Conservation (phyloP, 352 stramenopile species). For the Pythium aphanidermatum region DNA sequence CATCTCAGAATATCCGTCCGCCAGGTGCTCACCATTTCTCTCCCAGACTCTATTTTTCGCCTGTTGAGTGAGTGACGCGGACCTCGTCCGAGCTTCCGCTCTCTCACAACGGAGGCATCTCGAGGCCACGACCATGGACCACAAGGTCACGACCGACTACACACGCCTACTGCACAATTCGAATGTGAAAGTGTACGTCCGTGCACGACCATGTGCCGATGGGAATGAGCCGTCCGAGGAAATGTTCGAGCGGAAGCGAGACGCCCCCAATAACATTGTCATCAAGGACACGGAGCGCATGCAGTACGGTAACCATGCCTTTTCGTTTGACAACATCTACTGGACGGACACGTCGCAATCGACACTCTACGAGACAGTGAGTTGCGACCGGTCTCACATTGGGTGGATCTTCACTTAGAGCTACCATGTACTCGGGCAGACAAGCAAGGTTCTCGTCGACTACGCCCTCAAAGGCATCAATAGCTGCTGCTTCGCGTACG, state of each 20-base stretch:
- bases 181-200: slow-evolving; percentile 82
- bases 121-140: slow-evolving; percentile 46
- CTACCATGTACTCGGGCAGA: too few relatives aligned
- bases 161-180: slow-evolving; percentile 67
- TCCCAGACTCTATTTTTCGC: too few relatives aligned
- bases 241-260: slow-evolving; percentile 80
- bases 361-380: slow-evolving; percentile 64
- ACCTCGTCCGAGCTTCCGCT: neutral
- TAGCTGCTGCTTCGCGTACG: slow-evolving; percentile 92
- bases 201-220: slow-evolving; percentile 70
- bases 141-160: slow-evolving; percentile 85
- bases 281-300: slow-evolving; percentile 85
- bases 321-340: slow-evolving; percentile 84
- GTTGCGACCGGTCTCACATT: too few relatives aligned
- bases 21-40: too few relatives aligned
- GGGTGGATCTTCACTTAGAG: too few relatives aligned
- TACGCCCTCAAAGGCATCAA: slow-evolving; percentile 91
- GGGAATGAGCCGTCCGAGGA: slow-evolving; percentile 58
- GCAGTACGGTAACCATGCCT: slow-evolving; percentile 83
- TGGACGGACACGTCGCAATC: slow-evolving; percentile 76
- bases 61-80: neutral
- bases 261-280: slow-evolving; percentile 73
- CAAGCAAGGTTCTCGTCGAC: slow-evolving; percentile 83
- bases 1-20: too few relatives aligned
- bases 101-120: too few relatives aligned